Evolutionary conservation across 495 filamentous ascomycete genomes (phyloP).

Genomic region (Aspergillus kassunensis): DNA sequence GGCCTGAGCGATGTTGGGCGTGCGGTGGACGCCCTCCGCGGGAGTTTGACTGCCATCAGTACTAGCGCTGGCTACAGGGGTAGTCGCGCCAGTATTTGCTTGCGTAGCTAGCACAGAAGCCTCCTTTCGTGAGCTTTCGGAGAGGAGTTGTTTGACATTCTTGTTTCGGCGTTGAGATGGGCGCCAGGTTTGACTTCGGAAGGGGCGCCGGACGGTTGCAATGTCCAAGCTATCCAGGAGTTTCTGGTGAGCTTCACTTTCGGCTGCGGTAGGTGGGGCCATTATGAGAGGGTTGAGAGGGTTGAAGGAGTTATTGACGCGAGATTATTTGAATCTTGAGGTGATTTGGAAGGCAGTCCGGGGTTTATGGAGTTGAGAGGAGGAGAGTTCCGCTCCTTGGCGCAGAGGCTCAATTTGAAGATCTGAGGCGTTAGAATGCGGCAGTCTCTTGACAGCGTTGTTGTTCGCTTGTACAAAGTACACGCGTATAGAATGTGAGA

Average conservation of each 20-base stretch:
- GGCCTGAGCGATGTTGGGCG: slow-evolving; percentile 75
- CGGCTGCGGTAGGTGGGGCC: slow-evolving; percentile 43
- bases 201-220: slow-evolving; percentile 72
- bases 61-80: slow-evolving; percentile 57
- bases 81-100: slow-evolving; percentile 74
- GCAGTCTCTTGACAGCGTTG: too few species aligned
- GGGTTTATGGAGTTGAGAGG: background rate
- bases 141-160: slow-evolving; percentile 92
- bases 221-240: slow-evolving; percentile 88
- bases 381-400: background rate
- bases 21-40: slow-evolving; percentile 45
- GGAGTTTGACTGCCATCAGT: slow-evolving; percentile 56
- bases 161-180: slow-evolving; percentile 94
- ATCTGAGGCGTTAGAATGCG: too few species aligned
- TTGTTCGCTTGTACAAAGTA: too few species aligned
- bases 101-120: slow-evolving; percentile 75
- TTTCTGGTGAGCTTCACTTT: slow-evolving; percentile 48
- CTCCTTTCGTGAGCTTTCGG: slow-evolving; percentile 82
- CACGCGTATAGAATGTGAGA: too few species aligned
- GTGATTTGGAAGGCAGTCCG: too few species aligned
- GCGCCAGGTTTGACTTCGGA: slow-evolving; percentile 84
- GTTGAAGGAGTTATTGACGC: background rate
- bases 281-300: slow-evolving; percentile 22
- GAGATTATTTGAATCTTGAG: too few species aligned
- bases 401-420: background rate